Evolutionary conservation across 176 grass and related monocot genomes (phyloP).

Genomic region (Eleusine indica): DNA sequence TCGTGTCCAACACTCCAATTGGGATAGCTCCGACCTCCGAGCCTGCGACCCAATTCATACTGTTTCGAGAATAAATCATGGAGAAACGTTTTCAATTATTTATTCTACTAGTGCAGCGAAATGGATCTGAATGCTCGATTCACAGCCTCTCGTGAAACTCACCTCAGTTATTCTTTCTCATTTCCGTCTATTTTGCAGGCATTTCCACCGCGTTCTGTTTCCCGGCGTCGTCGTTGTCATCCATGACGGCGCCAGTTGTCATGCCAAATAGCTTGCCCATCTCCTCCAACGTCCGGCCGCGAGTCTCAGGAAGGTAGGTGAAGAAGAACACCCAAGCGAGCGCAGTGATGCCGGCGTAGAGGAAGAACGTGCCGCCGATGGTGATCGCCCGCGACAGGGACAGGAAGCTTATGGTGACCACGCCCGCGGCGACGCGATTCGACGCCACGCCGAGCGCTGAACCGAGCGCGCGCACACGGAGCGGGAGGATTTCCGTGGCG

Average conservation of each 20-base stretch:
- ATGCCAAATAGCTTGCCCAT: constrained; percentile 60
- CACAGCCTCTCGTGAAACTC: no score
- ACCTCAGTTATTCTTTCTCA: no score
- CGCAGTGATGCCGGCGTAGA: constrained; percentile 51
- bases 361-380: constrained; percentile 68
- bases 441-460: constrained; percentile 34
- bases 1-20: no score
- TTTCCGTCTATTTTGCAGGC: no score
- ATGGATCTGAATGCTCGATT: no score
- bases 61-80: no score
- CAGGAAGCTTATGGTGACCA: constrained; percentile 69
- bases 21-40: no score
- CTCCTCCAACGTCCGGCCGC: constrained; percentile 60
- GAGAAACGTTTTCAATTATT: no score
- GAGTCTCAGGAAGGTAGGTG: constrained; percentile 56
- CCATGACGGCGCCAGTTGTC: background rate
- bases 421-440: constrained; percentile 60
- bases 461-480: constrained; percentile 61
- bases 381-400: constrained; percentile 70
- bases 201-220: constrained; percentile 22
- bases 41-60: no score
- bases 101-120: no score
- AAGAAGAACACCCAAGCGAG: constrained; percentile 54
- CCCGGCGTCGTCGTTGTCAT: background rate
- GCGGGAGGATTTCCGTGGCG: constrained; percentile 61